Percentiles rank a stretch among this genome's conserved stretches.
Evolutionary conservation across 352 stramenopile species (phyloP).

Genomic region (Plasmopara muralis): DNA sequence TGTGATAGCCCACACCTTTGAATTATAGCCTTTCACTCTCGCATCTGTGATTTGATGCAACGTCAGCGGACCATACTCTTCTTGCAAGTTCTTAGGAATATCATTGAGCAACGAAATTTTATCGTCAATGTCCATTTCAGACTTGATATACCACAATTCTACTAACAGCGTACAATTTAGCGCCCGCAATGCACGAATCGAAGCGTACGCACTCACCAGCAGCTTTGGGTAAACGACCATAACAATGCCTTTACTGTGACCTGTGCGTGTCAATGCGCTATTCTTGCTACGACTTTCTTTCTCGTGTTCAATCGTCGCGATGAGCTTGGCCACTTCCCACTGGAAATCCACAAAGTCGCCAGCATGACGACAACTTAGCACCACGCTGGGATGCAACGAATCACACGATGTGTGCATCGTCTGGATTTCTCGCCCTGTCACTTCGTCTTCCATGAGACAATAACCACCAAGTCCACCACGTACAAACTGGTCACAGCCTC

Average conservation of each 20-base stretch:
- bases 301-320: constrained; percentile 10
- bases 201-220: constrained; percentile 36
- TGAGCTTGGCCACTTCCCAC: constrained; percentile 17
- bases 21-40: constrained; percentile 33
- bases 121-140: constrained; percentile 27
- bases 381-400: constrained; percentile 28
- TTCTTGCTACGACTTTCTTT: constrained; percentile 6
- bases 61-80: constrained; percentile 20
- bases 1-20: constrained; percentile 41
- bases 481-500: constrained; percentile 35
- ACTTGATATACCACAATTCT: constrained; percentile 47
- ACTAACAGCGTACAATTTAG: constrained; percentile 44
- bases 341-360: constrained; percentile 38
- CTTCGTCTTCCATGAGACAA: constrained; percentile 38
- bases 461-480: constrained; percentile 29
- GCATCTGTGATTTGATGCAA: constrained; percentile 22
- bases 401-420: constrained; percentile 32
- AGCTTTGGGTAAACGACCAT: constrained; percentile 56
- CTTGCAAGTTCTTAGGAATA: constrained; percentile 19
- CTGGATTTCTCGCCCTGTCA: constrained; percentile 26
- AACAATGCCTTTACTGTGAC: constrained; percentile 30
- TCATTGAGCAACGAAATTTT: constrained; percentile 2
- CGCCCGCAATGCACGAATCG: constrained; percentile 32
- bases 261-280: neutral
- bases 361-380: constrained; percentile 38